phyloP scores from a whole-genome alignment of 2,329 filamentous ascomycete genomes.

The Atkinsonella texensis region DNA sequence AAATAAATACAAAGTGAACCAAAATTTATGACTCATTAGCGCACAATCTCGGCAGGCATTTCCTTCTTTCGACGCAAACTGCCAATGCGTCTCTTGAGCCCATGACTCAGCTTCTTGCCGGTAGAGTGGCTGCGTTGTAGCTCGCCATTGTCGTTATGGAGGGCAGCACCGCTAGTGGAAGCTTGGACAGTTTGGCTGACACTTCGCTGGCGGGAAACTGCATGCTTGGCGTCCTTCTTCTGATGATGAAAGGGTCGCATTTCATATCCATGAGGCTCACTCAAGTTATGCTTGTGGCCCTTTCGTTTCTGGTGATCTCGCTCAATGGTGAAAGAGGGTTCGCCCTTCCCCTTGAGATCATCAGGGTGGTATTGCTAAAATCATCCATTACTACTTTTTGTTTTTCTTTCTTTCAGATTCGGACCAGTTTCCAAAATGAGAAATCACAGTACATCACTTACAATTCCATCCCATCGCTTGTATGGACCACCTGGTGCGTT shows the following conservation, averaged over 20 bases:
- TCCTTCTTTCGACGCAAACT: constrained; percentile 38
- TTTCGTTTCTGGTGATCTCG: constrained; percentile 50
- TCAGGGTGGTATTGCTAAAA: constrained; percentile 55
- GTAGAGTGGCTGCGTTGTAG: constrained; percentile 29
- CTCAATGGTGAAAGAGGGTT: constrained; percentile 62
- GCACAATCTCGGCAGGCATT: constrained; percentile 8
- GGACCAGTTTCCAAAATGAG: too few relatives aligned
- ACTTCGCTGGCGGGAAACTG: constrained; percentile 29
- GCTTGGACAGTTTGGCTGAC: constrained; percentile 25
- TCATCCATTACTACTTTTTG: background rate
- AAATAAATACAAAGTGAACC: background rate
- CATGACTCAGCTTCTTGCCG: constrained; percentile 34
- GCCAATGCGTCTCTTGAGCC: constrained; percentile 41
- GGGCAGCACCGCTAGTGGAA: constrained; percentile 12
- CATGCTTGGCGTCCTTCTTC: constrained; percentile 9
- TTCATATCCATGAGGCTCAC: constrained; percentile 31
- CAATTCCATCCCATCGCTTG: constrained; percentile 60
- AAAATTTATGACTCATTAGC: background rate
- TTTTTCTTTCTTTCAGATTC: too few relatives aligned
- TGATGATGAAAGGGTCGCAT: constrained; percentile 26
- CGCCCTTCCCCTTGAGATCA: constrained; percentile 74
- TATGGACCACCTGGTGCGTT: constrained; percentile 62
- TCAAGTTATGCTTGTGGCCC: constrained; percentile 17
- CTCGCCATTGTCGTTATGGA: constrained; percentile 11
- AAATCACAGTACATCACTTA: constrained; percentile 33